Base-by-base conservation (phyloP, 768 basidiomycete species). In the Boletus rex-veris region DNA sequence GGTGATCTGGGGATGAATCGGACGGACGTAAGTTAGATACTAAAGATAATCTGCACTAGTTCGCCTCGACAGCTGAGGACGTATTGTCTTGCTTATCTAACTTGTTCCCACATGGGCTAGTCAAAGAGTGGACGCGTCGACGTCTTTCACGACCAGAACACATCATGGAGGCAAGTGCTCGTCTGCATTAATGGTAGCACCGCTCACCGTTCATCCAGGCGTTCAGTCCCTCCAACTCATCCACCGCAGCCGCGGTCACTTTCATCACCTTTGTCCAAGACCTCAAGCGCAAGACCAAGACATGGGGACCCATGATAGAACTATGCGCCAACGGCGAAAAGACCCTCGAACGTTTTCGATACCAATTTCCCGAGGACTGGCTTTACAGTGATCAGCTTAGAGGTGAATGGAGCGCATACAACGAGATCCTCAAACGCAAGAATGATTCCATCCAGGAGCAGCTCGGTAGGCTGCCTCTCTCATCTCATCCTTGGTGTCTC, bases 251-350 rank as follows among this genome's bases (percentile, higher is more conserved):
- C 48, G 94, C 97, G 71, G 97, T 99, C 60, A 90, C 92, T 2
- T 97, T 99, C 73, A 99, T 99, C 73, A 99, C 97, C 24, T 98
- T 98, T 68, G 96, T 99, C 3, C 97, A 99, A 73, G 97, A 98
- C 78, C 81, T 98, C 63, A 98, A 98, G 77, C 88, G 89, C 68
- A 97, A 95, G 77, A 92, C 92, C 52, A 90, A 91, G 75, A 80
- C 88, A 83, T 98, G 97, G 97, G 88, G 85, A 16, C 92, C 93
- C 26, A 90, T 96, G 82, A 93, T 99, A 69, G 93, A 93, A 53
- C 83, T 94, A 39, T 98, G 94, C 67, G 89, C 87, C 37, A 85
- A 85, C 59, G 96, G 97, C 55, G 97, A 99, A 77, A 95, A 96
- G 81, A 95, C 94, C 3, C 80, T 99, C 52, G 95, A 99, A 71